Evolutionary conservation across 78 protist species (phyloP).

Genomic region (Blattamonas nauphoetae): DNA sequence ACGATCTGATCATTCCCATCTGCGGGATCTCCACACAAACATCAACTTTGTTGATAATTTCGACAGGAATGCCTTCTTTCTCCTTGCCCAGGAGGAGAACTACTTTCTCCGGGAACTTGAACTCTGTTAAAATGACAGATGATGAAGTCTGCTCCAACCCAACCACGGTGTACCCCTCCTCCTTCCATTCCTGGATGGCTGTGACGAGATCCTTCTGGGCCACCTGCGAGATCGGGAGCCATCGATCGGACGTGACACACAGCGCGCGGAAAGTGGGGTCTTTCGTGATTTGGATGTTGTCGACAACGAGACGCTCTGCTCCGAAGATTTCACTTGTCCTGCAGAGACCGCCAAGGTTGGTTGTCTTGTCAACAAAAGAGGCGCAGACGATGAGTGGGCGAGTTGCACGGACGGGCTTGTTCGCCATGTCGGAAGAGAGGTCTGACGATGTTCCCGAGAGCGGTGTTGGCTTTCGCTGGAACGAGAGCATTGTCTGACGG

Average conservation of each 20-base stretch:
- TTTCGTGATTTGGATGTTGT: background rate
- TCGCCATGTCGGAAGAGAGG: background rate
- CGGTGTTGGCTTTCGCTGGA: slow-evolving; percentile 7
- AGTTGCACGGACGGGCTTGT: background rate
- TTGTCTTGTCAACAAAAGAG: slow-evolving; percentile 25
- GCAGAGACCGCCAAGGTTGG: slow-evolving; percentile 52
- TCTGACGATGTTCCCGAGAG: background rate
- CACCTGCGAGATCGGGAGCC: slow-evolving; percentile 42
- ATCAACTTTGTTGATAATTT: slow-evolving; percentile 36
- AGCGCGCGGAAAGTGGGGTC: slow-evolving; percentile 4
- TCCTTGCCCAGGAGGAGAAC: slow-evolving; percentile 49
- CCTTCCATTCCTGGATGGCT: background rate
- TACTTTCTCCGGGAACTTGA: slow-evolving; percentile 23
- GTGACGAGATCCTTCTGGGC: background rate
- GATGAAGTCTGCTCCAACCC: slow-evolving; percentile 62
- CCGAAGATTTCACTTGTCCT: slow-evolving; percentile 45
- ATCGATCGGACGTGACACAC: slow-evolving; percentile 38
- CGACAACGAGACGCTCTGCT: slow-evolving; percentile 7
- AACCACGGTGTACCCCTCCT: slow-evolving; percentile 44
- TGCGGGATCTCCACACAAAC: slow-evolving; percentile 65
- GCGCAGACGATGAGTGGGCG: slow-evolving; percentile 32
- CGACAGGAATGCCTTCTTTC: slow-evolving; percentile 49
- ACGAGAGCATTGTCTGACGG: background rate
- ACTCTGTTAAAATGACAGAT: background rate
- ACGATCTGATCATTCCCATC: slow-evolving; percentile 48